These are phyloP conservation scores for Phanerochaete sordida DNA, from an alignment of 768 basidiomycete genomes.

Conservation along the genomic window DNA sequence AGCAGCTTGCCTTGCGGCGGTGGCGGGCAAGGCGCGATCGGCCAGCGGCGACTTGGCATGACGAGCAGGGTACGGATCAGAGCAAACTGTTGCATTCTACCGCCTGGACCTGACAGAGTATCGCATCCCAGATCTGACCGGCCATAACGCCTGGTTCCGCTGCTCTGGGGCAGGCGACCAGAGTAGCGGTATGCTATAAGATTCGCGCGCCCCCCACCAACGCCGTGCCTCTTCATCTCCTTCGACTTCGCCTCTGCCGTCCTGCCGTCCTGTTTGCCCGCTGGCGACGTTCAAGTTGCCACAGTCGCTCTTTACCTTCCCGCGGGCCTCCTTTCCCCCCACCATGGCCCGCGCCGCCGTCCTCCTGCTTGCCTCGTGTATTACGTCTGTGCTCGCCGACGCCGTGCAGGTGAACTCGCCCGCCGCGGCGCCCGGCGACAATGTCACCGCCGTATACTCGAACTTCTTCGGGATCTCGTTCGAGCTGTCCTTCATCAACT, in stretches of 20 bases:
- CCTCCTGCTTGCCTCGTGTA: not conserved
- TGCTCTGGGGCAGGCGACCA: not conserved
- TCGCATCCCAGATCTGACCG: not conserved
- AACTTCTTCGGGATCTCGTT: conserved; percentile 66
- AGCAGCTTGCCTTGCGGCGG: no score
- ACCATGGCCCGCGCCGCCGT: not conserved
- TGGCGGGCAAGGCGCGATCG: no score
- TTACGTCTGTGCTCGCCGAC: conserved; percentile 8
- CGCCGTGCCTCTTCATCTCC: not conserved
- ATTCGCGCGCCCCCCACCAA: not conserved
- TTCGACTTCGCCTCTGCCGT: not conserved
- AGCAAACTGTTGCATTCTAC: not conserved
- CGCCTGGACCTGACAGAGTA: not conserved
- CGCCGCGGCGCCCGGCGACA: conserved; percentile 29
- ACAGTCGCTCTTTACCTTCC: not conserved
- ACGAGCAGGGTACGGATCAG: not conserved
- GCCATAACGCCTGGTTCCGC: not conserved
- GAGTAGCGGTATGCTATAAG: not conserved
- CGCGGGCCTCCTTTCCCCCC: not conserved
- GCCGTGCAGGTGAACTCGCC: conserved; percentile 16
- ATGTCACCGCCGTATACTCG: conserved; percentile 36
- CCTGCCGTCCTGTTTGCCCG: not conserved
- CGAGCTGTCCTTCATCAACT: conserved; percentile 59
- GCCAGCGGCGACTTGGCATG: no score
- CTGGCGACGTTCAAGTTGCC: conserved; percentile 1